A percentile compares a stretch with the other conserved stretches of the same genome.
phyloP scores from a whole-genome alignment of 306 rosid genomes.

The Bauhinia variegata region DNA sequence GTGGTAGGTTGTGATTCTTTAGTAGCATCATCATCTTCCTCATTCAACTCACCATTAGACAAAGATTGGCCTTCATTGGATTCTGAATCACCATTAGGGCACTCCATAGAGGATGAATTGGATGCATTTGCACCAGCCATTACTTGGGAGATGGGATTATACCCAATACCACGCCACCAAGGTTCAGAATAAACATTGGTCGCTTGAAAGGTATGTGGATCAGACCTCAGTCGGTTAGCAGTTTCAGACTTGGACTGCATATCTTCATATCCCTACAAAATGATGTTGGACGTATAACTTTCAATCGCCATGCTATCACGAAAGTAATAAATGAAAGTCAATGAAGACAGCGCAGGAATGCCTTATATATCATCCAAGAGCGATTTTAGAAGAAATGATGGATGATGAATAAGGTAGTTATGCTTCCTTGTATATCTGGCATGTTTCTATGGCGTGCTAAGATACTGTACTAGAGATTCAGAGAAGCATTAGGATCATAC shows the following conservation, averaged over 20 bases:
- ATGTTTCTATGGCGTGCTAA: too few relatives aligned
- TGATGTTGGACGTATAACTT: background rate
- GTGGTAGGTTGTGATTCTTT: constrained; percentile 51
- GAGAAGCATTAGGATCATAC: too few relatives aligned
- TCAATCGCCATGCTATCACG: background rate
- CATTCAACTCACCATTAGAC: constrained; percentile 71
- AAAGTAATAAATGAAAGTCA: constrained; percentile 4
- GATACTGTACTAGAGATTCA: too few relatives aligned
- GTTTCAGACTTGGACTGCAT: constrained; percentile 82
- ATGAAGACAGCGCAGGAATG: background rate
- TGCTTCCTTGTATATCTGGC: background rate
- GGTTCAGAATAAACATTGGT: constrained; percentile 66
- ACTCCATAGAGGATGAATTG: constrained; percentile 73
- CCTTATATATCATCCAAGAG: too few relatives aligned
- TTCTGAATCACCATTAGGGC: constrained; percentile 78
- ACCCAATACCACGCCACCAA: constrained; percentile 83
- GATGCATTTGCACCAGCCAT: constrained; percentile 57
- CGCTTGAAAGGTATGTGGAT: constrained; percentile 61
- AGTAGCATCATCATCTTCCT: constrained; percentile 73
- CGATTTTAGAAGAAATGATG: background rate
- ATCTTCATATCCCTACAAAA: constrained; percentile 50
- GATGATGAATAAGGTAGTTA: background rate
- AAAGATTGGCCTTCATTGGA: constrained; percentile 76
- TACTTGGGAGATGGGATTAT: constrained; percentile 56
- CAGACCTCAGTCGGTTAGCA: constrained; percentile 53